Conservation (phyloP, 164 flowering plant genomes). For the Sextonia rubra region DNA sequence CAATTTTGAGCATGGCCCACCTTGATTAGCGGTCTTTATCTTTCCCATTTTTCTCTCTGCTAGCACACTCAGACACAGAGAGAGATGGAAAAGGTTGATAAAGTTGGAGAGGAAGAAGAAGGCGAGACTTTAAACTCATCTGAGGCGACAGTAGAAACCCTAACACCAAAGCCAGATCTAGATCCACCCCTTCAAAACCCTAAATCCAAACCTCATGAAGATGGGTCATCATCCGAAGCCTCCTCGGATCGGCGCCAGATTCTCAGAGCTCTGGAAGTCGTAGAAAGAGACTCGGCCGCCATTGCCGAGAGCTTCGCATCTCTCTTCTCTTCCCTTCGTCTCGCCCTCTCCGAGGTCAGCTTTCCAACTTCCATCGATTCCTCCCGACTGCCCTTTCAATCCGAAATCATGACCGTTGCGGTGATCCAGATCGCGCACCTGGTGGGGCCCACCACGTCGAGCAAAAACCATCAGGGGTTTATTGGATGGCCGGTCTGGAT, state of each 20-base stretch:
- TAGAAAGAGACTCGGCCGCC: conserved; percentile 82
- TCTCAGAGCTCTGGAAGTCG: conserved; percentile 59
- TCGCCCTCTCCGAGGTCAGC: conserved; percentile 70
- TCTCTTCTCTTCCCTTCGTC: conserved; percentile 86
- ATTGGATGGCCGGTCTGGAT: background rate
- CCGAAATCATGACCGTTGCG: background rate
- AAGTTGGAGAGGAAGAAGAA: background rate
- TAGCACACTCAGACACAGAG: background rate
- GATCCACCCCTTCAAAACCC: background rate
- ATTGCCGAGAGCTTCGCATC: conserved; percentile 87
- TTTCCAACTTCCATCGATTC: background rate
- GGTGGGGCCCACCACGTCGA: background rate
- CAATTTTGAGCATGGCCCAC: too few relatives aligned
- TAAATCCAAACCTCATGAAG: background rate
- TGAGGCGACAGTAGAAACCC: conserved; percentile 5
- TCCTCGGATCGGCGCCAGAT: conserved; percentile 35
- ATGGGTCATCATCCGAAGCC: conserved; percentile 3
- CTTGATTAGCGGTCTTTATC: too few relatives aligned
- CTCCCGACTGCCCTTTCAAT: background rate
- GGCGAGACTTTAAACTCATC: background rate
- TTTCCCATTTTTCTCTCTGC: too few relatives aligned
- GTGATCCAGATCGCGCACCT: background rate
- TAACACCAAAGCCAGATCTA: conserved; percentile 3
- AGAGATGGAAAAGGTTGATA: background rate
- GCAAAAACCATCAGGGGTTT: background rate